These are phyloP conservation scores for Cercospora zeae-maydis DNA, from an alignment of 2,329 filamentous ascomycete genomes.

Conservation along the genomic window DNA sequence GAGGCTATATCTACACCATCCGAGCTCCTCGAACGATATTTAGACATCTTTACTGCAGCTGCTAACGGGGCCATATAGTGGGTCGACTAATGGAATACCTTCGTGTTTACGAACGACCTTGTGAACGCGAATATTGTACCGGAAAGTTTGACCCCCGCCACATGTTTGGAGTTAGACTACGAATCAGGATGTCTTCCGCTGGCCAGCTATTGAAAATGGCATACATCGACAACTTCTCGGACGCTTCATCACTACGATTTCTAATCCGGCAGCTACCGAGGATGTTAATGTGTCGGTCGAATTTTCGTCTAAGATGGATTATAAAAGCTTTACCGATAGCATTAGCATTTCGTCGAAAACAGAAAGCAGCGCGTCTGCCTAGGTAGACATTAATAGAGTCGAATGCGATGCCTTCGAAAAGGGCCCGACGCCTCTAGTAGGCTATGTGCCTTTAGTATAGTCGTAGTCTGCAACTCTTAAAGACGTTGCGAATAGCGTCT, in stretches of 20 bases:
- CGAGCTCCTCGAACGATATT: background rate
- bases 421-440: slow-evolving; percentile 27
- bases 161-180: slow-evolving; percentile 59
- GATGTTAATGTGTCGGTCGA: slow-evolving; percentile 50
- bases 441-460: slow-evolving; percentile 53
- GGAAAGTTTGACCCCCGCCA: slow-evolving; percentile 60
- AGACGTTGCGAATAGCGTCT: slow-evolving; percentile 57
- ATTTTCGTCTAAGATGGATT: slow-evolving; percentile 60
- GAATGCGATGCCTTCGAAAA: slow-evolving; percentile 38
- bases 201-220: slow-evolving; percentile 57
- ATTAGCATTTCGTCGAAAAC: slow-evolving; percentile 54
- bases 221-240: slow-evolving; percentile 54
- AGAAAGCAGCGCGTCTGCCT: slow-evolving; percentile 42
- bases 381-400: slow-evolving; percentile 44
- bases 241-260: slow-evolving; percentile 57
- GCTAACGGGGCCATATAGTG: slow-evolving; percentile 31
- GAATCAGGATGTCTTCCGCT: slow-evolving; percentile 63
- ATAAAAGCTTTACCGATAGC: slow-evolving; percentile 48
- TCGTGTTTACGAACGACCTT: slow-evolving; percentile 56
- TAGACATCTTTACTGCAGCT: background rate
- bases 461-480: slow-evolving; percentile 51
- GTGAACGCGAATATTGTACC: slow-evolving; percentile 57
- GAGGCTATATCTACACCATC: slow-evolving; percentile 32
- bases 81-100: slow-evolving; percentile 52
- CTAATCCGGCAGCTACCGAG: slow-evolving; percentile 26